phyloP scores from a whole-genome alignment of 106 monocot genomes.

The Dendrobium chrysotoxum region DNA sequence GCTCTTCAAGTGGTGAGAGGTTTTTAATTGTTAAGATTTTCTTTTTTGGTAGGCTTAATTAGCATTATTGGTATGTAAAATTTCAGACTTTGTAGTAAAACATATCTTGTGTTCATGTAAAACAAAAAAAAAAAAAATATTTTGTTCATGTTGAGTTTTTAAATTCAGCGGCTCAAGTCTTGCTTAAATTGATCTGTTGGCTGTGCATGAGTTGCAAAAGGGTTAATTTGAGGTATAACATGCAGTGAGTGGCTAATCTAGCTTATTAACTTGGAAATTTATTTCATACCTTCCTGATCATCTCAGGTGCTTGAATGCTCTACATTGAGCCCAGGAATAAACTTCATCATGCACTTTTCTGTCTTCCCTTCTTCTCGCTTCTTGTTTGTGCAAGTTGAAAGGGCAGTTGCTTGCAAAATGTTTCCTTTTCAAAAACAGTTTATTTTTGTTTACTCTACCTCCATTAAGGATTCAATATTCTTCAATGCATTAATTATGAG shows the following conservation, averaged over 20 bases:
- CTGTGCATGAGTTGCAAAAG: too few species aligned
- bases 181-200: background rate
- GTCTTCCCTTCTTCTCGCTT: too few species aligned
- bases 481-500: background rate
- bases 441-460: background rate
- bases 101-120: background rate
- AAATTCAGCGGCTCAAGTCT: background rate
- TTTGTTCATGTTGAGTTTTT: background rate
- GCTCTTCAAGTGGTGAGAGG: background rate
- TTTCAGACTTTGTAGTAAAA: background rate
- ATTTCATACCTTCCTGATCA: background rate
- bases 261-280: background rate
- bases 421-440: background rate
- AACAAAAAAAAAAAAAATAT: too few species aligned
- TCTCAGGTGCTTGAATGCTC: background rate
- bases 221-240: too few species aligned
- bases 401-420: background rate
- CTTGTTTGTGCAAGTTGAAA: too few species aligned
- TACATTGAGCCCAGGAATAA: background rate
- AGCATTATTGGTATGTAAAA: background rate
- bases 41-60: background rate
- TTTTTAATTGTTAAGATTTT: background rate
- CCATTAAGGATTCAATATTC: background rate
- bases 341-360: background rate
- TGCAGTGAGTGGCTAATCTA: background rate